Percentiles rank a stretch among this genome's conserved stretches.
Conservation (phyloP, 2,329 filamentous ascomycete species). For the Leptosphaerulina australis region DNA sequence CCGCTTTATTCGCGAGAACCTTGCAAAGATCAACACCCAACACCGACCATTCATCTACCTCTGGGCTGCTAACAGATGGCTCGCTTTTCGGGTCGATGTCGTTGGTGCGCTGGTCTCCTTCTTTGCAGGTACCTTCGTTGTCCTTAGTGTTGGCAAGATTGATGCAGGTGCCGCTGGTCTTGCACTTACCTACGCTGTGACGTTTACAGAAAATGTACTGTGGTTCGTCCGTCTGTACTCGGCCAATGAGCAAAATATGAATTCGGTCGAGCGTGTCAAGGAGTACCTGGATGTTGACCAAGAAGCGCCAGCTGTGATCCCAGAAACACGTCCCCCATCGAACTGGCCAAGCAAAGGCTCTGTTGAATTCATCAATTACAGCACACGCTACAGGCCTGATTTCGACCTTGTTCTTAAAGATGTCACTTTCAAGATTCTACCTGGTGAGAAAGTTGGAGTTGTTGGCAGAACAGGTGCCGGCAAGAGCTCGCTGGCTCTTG, state of each 20-base stretch:
- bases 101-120: slow-evolving; percentile 91
- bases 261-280: slow-evolving; percentile 95
- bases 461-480: slow-evolving; percentile 94
- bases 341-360: slow-evolving; percentile 87
- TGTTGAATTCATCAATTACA: slow-evolving; percentile 88
- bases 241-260: slow-evolving; percentile 99
- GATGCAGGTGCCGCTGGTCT: slow-evolving; percentile 92
- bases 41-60: slow-evolving; percentile 93
- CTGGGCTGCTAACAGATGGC: slow-evolving; percentile 97
- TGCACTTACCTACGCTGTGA: slow-evolving; percentile 93
- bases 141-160: slow-evolving; percentile 79
- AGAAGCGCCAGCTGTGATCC: slow-evolving; percentile 79
- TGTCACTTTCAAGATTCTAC: slow-evolving; percentile 83
- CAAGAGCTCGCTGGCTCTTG: slow-evolving; percentile 92
- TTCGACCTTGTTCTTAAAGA: slow-evolving; percentile 84
- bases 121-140: slow-evolving; percentile 89
- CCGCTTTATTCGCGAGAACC: slow-evolving; percentile 90
- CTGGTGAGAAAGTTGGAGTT: slow-evolving; percentile 92
- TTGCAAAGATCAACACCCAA: slow-evolving; percentile 85
- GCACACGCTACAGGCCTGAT: slow-evolving; percentile 85
- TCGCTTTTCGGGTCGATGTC: slow-evolving; percentile 88
- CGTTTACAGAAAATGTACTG: slow-evolving; percentile 94
- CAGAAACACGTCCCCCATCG: slow-evolving; percentile 74
- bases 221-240: slow-evolving; percentile 96
- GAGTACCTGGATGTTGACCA: slow-evolving; percentile 97